Evolutionary conservation across 2,329 filamentous ascomycete genomes (phyloP), one percentile per base, ranked within the genome.

Genomic region (Shiraia sp.): DNA sequence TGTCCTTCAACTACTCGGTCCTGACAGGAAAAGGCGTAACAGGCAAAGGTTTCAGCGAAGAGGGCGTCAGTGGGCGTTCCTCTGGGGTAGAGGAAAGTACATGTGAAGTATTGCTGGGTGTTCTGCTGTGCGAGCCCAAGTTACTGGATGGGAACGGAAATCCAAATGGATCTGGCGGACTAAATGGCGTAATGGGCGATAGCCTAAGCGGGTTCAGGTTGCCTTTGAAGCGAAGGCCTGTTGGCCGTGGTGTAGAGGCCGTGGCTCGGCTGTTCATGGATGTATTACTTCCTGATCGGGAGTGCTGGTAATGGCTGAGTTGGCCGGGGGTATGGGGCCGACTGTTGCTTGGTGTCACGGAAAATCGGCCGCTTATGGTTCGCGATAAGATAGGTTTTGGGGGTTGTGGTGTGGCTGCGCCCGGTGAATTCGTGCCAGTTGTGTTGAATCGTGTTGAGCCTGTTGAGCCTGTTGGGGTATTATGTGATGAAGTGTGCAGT

Each of bases 131-230:
- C n/a, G n/a, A n/a, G n/a, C n/a, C n/a, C n/a, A n/a, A n/a, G n/a
- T n/a, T n/a, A n/a, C n/a, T n/a, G n/a, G n/a, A n/a, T n/a, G n/a
- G n/a, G n/a, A n/a, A n/a, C n/a, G n/a, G n/a, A n/a, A n/a, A n/a
- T n/a, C n/a, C n/a, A n/a, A n/a, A n/a, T n/a, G n/a, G 19, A 22
- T 22, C 8, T 22, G 19, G 19, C 19, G 19, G 19, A 8, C 19
- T 22, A 8, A 5, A 8, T 22, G 52, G 47, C 9, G 45, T 55
- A 16, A 57, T 47, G 2, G 56, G 55, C 5, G 59, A 53, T 47
- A 58, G 46, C 17, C 53, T 51, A 6, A 61, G 45, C 0, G 55
- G 51, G 12, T 58, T 47, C 10, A 53, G 14, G 7, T 32, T 47
- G n/a, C 45, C 42, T 29, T 48, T 43, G 24, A 46, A 48, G 17